phyloP scores from a whole-genome alignment of 225 moss, liverwort and hornwort genomes.

The Anthoceros angustus region DNA sequence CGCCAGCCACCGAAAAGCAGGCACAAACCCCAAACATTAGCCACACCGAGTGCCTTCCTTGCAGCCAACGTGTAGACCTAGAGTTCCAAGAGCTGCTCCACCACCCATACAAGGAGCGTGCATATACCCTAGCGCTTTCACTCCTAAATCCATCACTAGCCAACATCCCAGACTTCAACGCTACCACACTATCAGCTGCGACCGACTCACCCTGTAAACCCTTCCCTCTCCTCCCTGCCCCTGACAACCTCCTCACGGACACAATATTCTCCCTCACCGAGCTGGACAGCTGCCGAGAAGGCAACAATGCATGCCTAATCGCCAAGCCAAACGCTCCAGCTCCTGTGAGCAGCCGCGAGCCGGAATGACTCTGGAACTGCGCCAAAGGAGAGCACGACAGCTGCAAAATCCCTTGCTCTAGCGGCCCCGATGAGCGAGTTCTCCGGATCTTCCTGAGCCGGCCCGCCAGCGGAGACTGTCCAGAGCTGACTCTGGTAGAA shows the following conservation, averaged over 20 bases:
- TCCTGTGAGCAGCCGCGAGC: neutral
- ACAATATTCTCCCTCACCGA: neutral
- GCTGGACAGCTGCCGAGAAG: slow-evolving; percentile 3
- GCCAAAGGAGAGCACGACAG: neutral
- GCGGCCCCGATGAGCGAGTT: neutral
- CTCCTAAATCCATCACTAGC: neutral
- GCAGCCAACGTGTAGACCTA: neutral
- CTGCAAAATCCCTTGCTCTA: neutral
- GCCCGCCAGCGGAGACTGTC: neutral
- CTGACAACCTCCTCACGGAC: neutral
- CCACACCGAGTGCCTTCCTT: neutral
- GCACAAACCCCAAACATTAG: slow-evolving; percentile 3
- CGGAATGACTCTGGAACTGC: neutral
- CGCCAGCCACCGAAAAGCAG: neutral
- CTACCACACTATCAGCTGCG: neutral
- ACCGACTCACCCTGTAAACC: neutral
- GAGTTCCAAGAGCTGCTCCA: slow-evolving; percentile 4
- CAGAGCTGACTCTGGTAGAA: neutral
- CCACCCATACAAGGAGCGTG: neutral
- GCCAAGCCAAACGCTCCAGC: slow-evolving; percentile 1
- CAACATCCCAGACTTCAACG: neutral
- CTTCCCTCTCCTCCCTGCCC: slow-evolving; percentile 2
- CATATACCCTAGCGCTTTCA: neutral
- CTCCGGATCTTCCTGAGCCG: neutral
- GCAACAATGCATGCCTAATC: neutral